These are phyloP conservation scores for Chrysosporium queenslandicum DNA, from an alignment of 2,329 filamentous ascomycete species.

Conservation along the genomic window DNA sequence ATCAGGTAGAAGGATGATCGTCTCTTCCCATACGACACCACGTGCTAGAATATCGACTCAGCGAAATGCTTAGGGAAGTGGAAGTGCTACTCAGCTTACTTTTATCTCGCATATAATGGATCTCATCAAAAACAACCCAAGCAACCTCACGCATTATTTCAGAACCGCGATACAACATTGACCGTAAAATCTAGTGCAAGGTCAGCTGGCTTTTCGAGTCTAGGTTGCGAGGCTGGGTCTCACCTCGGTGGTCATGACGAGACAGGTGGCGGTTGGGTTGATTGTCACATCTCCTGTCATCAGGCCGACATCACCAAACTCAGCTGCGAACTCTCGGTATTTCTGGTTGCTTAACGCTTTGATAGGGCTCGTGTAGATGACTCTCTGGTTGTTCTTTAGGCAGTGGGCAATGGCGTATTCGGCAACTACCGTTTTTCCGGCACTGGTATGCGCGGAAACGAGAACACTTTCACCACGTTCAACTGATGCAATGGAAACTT, in stretches of 20 bases:
- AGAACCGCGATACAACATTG: slow-evolving; percentile 94
- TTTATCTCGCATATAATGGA: slow-evolving; percentile 96
- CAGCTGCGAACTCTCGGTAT: slow-evolving; percentile 87
- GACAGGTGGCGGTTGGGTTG: slow-evolving; percentile 92
- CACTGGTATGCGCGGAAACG: slow-evolving; percentile 93
- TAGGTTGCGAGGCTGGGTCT: slow-evolving; percentile 9
- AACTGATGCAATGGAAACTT: slow-evolving; percentile 86
- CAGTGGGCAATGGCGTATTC: slow-evolving; percentile 98
- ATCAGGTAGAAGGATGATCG: slow-evolving; percentile 92
- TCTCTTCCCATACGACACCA: slow-evolving; percentile 98
- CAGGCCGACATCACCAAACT: slow-evolving; percentile 92
- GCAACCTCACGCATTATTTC: slow-evolving; percentile 99
- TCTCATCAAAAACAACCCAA: slow-evolving; percentile 98
- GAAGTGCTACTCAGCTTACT: slow-evolving; percentile 25
- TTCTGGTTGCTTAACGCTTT: slow-evolving; percentile 98
- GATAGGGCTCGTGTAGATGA: slow-evolving; percentile 98
- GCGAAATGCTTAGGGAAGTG: not conserved
- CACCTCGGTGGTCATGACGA: slow-evolving; percentile 94
- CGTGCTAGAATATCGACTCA: slow-evolving; percentile 42
- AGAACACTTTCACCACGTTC: slow-evolving; percentile 92
- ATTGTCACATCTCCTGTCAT: slow-evolving; percentile 99
- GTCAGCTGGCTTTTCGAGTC: not conserved
- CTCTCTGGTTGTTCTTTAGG: slow-evolving; percentile 90
- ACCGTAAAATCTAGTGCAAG: slow-evolving; percentile 65
- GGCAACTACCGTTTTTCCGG: slow-evolving; percentile 95